A percentile compares a stretch with the other conserved stretches of the same genome.
phyloP scores from a whole-genome alignment of 2,329 filamentous ascomycete genomes.

The Neofusicoccum umdonicola region DNA sequence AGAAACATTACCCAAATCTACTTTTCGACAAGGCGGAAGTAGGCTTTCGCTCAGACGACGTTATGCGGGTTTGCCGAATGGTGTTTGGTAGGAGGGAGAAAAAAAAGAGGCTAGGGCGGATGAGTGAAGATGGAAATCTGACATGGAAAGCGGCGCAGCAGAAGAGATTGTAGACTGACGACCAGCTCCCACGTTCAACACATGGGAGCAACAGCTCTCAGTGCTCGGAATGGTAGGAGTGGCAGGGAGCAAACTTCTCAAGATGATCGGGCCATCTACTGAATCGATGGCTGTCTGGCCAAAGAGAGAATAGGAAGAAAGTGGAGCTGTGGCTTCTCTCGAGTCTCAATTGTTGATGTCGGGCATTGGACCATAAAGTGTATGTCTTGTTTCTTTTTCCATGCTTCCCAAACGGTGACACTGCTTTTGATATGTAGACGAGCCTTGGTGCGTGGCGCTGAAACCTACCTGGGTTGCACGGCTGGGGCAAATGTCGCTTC shows the following conservation, averaged over 20 bases:
- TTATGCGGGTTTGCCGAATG: background rate
- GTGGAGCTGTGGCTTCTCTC: background rate
- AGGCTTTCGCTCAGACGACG: background rate
- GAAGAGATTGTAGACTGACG: background rate
- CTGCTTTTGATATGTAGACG: background rate
- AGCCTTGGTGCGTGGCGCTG: background rate
- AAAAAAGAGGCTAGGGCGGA: background rate
- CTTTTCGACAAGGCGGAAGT: too few species aligned
- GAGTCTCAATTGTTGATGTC: background rate
- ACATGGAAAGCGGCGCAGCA: too few species aligned
- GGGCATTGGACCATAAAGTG: background rate
- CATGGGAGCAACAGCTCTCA: too few species aligned
- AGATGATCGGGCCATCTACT: background rate
- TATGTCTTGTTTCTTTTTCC: background rate
- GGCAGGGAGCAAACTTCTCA: background rate
- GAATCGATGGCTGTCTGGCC: background rate
- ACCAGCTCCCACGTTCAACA: too few species aligned
- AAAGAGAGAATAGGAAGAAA: background rate
- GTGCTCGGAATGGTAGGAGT: too few species aligned
- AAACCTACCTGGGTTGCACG: conserved; percentile 4
- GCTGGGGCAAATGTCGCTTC: background rate
- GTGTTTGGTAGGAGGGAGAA: background rate
- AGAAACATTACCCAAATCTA: background rate
- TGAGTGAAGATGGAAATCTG: too few species aligned
- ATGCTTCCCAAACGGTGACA: background rate